Evolutionary conservation across 169 alveolate genomes (phyloP).

Genomic region (Eimeria necatrix): DNA sequence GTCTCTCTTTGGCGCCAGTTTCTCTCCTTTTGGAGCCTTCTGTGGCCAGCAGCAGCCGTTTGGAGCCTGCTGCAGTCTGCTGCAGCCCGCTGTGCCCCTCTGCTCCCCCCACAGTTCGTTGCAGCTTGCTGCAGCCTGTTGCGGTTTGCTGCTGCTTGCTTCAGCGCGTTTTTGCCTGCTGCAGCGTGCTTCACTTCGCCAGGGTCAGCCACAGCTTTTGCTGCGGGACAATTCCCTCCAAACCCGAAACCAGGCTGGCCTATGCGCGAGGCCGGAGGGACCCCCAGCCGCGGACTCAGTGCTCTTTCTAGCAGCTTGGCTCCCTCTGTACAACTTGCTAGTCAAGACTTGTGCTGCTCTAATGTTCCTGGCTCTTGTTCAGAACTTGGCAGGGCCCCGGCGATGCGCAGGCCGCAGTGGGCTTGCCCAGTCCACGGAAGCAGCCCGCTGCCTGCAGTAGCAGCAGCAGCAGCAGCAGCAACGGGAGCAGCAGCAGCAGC

Average conservation of each 20-base stretch:
- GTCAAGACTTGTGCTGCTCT: not conserved
- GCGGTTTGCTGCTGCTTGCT: too few relatives aligned
- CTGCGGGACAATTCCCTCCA: too few relatives aligned
- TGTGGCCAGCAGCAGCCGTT: too few relatives aligned
- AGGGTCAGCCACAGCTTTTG: too few relatives aligned
- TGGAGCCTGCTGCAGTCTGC: too few relatives aligned
- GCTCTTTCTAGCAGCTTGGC: not conserved
- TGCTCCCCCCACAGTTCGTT: too few relatives aligned
- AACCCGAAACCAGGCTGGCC: not conserved
- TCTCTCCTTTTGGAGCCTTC: too few relatives aligned
- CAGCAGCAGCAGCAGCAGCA: slow-evolving; percentile 21
- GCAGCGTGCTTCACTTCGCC: too few relatives aligned
- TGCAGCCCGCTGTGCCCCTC: too few relatives aligned
- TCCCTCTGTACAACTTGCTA: not conserved
- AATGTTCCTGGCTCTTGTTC: slow-evolving; percentile 27
- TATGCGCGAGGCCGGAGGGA: not conserved
- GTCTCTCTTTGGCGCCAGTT: too few relatives aligned
- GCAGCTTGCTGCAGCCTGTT: too few relatives aligned
- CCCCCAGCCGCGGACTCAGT: not conserved
- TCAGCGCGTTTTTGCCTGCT: too few relatives aligned
- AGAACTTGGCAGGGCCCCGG: slow-evolving; percentile 17
- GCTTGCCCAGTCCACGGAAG: not conserved
- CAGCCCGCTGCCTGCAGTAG: not conserved
- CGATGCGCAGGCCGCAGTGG: slow-evolving; percentile 21
- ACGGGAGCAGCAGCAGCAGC: slow-evolving; percentile 41